These are phyloP conservation scores for Zygosaccharomyces lentus DNA, from an alignment of 805 yeast genomes.

Conservation along the genomic window DNA sequence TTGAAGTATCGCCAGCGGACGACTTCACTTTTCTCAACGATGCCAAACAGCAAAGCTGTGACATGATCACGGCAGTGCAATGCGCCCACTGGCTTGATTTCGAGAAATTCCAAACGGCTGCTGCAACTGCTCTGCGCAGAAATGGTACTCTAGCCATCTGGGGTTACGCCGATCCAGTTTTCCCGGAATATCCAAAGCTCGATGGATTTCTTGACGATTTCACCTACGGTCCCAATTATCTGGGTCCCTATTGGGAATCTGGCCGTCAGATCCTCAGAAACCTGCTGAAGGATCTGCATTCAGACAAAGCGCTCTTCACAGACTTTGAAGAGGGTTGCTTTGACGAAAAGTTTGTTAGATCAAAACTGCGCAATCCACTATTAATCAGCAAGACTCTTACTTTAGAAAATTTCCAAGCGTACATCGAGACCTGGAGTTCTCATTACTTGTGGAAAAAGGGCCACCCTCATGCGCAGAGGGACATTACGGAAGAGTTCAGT, in stretches of 20 bases:
- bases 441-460: constrained; percentile 51
- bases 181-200: constrained; percentile 49
- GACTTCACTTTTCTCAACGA: constrained; percentile 9
- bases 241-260: constrained; percentile 75
- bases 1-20: constrained; percentile 34
- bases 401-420: constrained; percentile 45
- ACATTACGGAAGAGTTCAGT: constrained; percentile 48
- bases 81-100: constrained; percentile 83
- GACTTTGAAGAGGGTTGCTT: constrained; percentile 38
- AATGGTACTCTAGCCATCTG: constrained; percentile 71
- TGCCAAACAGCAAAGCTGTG: constrained; percentile 34
- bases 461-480: constrained; percentile 29
- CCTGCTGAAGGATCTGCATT: constrained; percentile 31
- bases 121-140: constrained; percentile 48
- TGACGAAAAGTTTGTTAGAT: constrained; percentile 11
- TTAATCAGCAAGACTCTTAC: constrained; percentile 38
- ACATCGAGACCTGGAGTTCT: constrained; percentile 66
- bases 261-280: constrained; percentile 57
- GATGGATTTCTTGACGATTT: constrained; percentile 51
- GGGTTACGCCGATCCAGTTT: constrained; percentile 73
- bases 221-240: constrained; percentile 43
- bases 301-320: constrained; percentile 35
- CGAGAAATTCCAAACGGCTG: constrained; percentile 46
- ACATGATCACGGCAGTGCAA: constrained; percentile 71
- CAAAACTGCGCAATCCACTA: constrained; percentile 23